Percentiles rank a stretch among this genome's conserved stretches.
Conservation (phyloP, 2,329 filamentous ascomycete species). For the Sclerotinia spermophila region DNA sequence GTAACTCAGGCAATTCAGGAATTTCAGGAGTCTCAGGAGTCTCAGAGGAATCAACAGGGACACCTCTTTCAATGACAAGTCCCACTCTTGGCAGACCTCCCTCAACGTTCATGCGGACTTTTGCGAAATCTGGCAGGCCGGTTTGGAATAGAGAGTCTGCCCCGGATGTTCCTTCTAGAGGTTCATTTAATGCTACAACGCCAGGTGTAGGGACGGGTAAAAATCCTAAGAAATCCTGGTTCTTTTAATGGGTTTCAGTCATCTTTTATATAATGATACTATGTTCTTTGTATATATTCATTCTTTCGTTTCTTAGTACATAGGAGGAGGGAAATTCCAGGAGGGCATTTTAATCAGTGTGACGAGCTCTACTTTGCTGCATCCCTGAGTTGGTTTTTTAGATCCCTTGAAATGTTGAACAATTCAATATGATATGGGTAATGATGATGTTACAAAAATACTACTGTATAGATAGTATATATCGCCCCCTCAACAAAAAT, state of each 20-base stretch:
- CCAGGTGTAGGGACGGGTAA: neutral
- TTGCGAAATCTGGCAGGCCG: neutral
- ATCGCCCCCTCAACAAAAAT: neutral
- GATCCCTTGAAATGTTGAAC: too few species aligned
- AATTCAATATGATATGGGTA: neutral
- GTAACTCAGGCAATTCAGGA: neutral
- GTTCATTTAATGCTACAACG: neutral
- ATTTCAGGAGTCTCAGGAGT: neutral
- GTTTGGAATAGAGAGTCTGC: neutral
- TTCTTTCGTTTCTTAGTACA: neutral
- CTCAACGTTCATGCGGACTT: neutral
- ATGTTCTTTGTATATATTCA: neutral
- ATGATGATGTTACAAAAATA: neutral
- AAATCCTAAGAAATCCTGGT: neutral
- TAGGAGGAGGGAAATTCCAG: neutral
- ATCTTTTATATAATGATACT: neutral
- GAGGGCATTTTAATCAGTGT: neutral
- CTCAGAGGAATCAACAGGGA: neutral
- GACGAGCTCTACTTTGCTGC: neutral
- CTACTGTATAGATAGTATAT: neutral
- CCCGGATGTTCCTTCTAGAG: neutral
- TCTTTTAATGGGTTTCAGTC: neutral
- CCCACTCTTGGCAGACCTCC: neutral
- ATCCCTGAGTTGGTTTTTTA: neutral
- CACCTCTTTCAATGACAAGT: neutral